These are phyloP conservation scores for Penicillium frequentans DNA, from an alignment of 2,329 filamentous ascomycete genomes.

Conservation along the genomic window DNA sequence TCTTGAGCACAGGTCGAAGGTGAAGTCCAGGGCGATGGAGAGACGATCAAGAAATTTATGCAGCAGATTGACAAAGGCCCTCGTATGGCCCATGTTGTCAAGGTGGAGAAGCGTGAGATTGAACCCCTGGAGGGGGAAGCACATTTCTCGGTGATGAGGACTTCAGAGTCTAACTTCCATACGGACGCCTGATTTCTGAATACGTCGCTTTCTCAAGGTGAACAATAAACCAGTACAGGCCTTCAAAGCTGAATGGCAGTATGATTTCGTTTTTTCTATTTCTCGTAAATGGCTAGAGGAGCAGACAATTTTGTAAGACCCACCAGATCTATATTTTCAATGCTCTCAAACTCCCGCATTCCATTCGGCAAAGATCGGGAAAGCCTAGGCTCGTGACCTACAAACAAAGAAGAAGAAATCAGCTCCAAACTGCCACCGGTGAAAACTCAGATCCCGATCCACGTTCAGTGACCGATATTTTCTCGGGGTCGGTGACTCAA, in stretches of 20 bases:
- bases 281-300: neutral
- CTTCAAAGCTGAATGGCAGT: neutral
- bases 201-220: neutral
- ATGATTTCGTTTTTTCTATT: neutral
- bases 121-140: slow-evolving; percentile 65
- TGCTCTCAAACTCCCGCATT: slow-evolving; percentile 1
- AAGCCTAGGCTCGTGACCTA: neutral
- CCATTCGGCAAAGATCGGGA: neutral
- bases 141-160: slow-evolving; percentile 58
- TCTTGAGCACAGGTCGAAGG: slow-evolving; percentile 69
- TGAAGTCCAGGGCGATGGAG: slow-evolving; percentile 76
- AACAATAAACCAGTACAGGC: too few species aligned
- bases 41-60: slow-evolving; percentile 67
- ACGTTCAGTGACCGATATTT: slow-evolving; percentile 2
- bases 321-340: neutral
- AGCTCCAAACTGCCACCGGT: slow-evolving; percentile 1
- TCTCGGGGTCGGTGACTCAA: slow-evolving; percentile 18
- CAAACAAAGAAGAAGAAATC: neutral
- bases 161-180: slow-evolving; percentile 29
- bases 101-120: slow-evolving; percentile 69
- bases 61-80: slow-evolving; percentile 76
- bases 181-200: neutral
- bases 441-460: neutral
- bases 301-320: neutral
- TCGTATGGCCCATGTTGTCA: slow-evolving; percentile 67